Conservation (phyloP, 2,329 filamentous ascomycete genomes). For the Alternaria sp. region DNA sequence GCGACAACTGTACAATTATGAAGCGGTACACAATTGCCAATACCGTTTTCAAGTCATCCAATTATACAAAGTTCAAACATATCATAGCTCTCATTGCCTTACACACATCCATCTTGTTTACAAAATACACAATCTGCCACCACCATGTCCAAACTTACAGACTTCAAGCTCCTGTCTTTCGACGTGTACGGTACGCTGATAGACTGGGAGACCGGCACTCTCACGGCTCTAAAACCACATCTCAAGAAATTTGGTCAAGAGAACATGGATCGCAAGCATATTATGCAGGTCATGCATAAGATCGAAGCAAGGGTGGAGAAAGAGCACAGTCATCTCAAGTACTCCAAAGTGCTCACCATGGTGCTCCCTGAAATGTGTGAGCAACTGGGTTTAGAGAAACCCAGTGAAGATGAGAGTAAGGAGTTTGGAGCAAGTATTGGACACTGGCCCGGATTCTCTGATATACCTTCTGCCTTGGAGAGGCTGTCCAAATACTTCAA, state of each 20-base stretch:
- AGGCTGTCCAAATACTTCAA: slow-evolving; percentile 62
- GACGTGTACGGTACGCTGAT: slow-evolving; percentile 83
- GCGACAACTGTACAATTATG: background rate
- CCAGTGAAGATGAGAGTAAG: slow-evolving; percentile 54
- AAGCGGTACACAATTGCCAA: background rate
- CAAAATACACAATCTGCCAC: background rate
- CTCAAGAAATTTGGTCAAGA: slow-evolving; percentile 50
- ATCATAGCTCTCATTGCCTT: background rate
- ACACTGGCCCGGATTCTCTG: slow-evolving; percentile 65
- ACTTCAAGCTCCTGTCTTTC: slow-evolving; percentile 69
- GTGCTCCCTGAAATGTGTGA: slow-evolving; percentile 60
- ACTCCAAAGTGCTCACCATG: slow-evolving; percentile 66
- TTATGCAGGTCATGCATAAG: slow-evolving; percentile 55
- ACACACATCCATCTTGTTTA: background rate
- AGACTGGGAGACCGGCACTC: slow-evolving; percentile 77
- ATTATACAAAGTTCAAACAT: background rate
- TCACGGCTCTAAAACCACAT: slow-evolving; percentile 62
- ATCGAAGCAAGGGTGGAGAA: slow-evolving; percentile 62
- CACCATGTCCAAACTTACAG: slow-evolving; percentile 47
- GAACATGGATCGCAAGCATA: slow-evolving; percentile 35
- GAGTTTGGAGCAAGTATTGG: slow-evolving; percentile 63
- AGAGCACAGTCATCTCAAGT: slow-evolving; percentile 65
- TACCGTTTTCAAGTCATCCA: background rate
- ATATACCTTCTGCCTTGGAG: slow-evolving; percentile 64
- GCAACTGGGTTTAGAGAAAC: slow-evolving; percentile 53